These are phyloP conservation scores for Phlebiopsis flavidoalba DNA, from an alignment of 768 basidiomycete species.

Conservation along the genomic window DNA sequence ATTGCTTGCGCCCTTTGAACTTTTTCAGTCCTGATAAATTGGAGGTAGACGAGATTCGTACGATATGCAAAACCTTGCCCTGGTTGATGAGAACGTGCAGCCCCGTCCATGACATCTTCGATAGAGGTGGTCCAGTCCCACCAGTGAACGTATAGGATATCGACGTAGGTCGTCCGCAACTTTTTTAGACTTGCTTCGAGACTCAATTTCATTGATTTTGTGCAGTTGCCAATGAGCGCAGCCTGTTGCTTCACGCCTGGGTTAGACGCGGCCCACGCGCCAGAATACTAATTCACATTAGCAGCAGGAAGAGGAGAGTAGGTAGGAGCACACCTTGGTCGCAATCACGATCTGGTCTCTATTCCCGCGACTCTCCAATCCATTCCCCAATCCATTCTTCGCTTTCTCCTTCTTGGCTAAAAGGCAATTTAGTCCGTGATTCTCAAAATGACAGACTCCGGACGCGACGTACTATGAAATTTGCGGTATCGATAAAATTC, in stretches of 20 bases:
- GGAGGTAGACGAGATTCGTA: neutral
- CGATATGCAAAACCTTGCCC: slow-evolving; percentile 32
- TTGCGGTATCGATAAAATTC: slow-evolving; percentile 19
- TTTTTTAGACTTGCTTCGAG: slow-evolving; percentile 31
- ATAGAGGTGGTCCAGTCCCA: slow-evolving; percentile 34
- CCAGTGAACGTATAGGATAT: slow-evolving; percentile 40
- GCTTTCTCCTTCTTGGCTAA: slow-evolving; percentile 23
- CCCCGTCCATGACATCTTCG: slow-evolving; percentile 34
- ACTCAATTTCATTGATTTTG: slow-evolving; percentile 29
- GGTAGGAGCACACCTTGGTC: slow-evolving; percentile 17
- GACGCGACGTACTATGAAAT: slow-evolving; percentile 24
- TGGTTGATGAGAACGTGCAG: slow-evolving; percentile 30
- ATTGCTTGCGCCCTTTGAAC: slow-evolving; percentile 23
- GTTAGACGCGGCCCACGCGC: slow-evolving; percentile 3
- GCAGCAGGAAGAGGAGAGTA: neutral
- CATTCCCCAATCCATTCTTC: slow-evolving; percentile 37
- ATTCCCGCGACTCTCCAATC: slow-evolving; percentile 29
- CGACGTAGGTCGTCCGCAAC: slow-evolving; percentile 38
- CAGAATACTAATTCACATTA: slow-evolving; percentile 9
- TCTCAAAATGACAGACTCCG: neutral
- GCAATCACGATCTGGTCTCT: slow-evolving; percentile 34
- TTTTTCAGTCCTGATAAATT: neutral
- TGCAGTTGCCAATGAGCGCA: slow-evolving; percentile 34
- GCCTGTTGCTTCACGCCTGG: slow-evolving; percentile 9
- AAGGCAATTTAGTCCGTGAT: slow-evolving; percentile 19